Conservation (phyloP, 2,329 filamentous ascomycete genomes). For the Aaosphaeria arxii region DNA sequence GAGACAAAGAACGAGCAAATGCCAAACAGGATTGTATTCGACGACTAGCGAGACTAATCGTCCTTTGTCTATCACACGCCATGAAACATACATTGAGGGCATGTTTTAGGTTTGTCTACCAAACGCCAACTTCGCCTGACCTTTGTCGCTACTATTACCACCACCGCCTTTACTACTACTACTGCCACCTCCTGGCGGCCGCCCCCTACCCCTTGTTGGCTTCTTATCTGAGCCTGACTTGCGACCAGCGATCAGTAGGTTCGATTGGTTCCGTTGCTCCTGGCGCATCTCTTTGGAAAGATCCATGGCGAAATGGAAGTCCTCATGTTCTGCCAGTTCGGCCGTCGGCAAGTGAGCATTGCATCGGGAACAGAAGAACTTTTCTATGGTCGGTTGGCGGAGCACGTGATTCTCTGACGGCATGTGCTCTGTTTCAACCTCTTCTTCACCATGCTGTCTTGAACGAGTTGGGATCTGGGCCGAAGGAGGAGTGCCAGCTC, state of each 20-base stretch:
- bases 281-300: constrained; percentile 60
- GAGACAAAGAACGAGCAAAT: background rate
- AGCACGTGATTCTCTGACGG: constrained; percentile 3
- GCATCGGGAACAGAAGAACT: constrained; percentile 64
- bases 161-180: constrained; percentile 36
- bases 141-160: background rate
- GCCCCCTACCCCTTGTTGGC: constrained; percentile 30
- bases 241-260: constrained; percentile 2
- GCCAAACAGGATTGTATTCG: background rate
- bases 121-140: constrained; percentile 45
- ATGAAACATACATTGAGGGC: background rate
- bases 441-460: background rate
- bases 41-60: background rate
- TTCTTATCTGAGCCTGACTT: constrained; percentile 13
- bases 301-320: constrained; percentile 93
- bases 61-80: background rate
- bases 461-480: background rate
- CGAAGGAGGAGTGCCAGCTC: background rate
- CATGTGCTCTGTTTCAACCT: constrained; percentile 1
- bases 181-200: constrained; percentile 25
- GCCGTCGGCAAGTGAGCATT: constrained; percentile 55
- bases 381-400: constrained; percentile 22
- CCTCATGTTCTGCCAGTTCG: constrained; percentile 72
- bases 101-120: constrained; percentile 11
- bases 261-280: constrained; percentile 19